These are phyloP conservation scores for Fragaria vesca DNA, from an alignment of 306 rosid genomes.

Conservation along the genomic window DNA sequence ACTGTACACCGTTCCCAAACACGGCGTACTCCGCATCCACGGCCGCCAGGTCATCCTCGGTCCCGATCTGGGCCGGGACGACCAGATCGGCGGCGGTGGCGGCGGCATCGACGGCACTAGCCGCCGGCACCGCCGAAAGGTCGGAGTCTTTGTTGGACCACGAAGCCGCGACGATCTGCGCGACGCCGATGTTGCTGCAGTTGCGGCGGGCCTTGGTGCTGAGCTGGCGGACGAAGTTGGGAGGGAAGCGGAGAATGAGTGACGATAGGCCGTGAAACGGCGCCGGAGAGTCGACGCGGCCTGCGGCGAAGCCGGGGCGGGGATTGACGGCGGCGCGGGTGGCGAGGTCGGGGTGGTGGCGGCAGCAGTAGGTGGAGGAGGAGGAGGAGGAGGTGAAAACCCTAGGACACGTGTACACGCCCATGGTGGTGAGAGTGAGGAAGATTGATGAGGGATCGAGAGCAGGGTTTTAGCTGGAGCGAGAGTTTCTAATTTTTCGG, in stretches of 20 bases:
- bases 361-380: constrained; percentile 33
- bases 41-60: constrained; percentile 34
- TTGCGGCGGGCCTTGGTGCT: constrained; percentile 92
- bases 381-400: constrained; percentile 36
- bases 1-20: constrained; percentile 47
- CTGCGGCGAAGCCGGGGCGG: constrained; percentile 19
- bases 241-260: constrained; percentile 70
- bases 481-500: neutral
- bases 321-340: constrained; percentile 30
- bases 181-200: constrained; percentile 98
- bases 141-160: constrained; percentile 69
- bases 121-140: constrained; percentile 44
- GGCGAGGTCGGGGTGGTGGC: constrained; percentile 49
- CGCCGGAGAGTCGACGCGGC: constrained; percentile 14
- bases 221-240: constrained; percentile 86
- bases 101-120: constrained; percentile 53
- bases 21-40: constrained; percentile 33
- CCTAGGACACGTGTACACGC: constrained; percentile 40
- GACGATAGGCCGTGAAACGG: constrained; percentile 39
- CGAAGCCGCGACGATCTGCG: constrained; percentile 98
- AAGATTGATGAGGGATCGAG: neutral
- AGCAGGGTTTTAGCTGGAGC: neutral
- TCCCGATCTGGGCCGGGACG: constrained; percentile 1
- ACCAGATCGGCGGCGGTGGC: constrained; percentile 36
- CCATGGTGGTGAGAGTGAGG: constrained; percentile 36